Conservation (phyloP, 208 protist species). For the Crithidia sp. region DNA sequence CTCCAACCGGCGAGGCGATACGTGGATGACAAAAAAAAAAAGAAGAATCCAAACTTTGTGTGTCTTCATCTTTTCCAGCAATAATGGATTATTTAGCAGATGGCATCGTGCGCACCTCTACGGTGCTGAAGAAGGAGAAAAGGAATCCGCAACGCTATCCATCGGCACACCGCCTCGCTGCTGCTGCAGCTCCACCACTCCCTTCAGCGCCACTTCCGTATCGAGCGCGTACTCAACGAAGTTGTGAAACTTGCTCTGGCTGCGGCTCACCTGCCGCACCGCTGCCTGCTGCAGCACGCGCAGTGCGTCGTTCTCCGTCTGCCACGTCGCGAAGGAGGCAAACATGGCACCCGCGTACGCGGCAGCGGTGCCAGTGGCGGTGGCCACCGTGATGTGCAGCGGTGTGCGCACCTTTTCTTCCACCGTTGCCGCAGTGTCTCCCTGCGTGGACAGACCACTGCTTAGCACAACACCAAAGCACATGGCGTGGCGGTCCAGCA, state of each 20-base stretch:
- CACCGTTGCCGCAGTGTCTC: slow-evolving; percentile 7
- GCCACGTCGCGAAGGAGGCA: slow-evolving; percentile 51
- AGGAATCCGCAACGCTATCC: too few species aligned
- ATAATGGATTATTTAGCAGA: too few species aligned
- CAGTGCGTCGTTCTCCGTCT: slow-evolving; percentile 58
- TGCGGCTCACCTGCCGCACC: slow-evolving; percentile 47
- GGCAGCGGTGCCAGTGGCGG: slow-evolving; percentile 26
- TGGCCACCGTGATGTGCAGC: slow-evolving; percentile 77
- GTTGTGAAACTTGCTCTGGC: slow-evolving; percentile 86
- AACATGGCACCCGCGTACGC: slow-evolving; percentile 72
- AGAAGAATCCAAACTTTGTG: not conserved
- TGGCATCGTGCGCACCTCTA: too few species aligned
- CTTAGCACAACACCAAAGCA: slow-evolving; percentile 46
- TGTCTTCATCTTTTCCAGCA: too few species aligned
- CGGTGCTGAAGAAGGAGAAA: too few species aligned
- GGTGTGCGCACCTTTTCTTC: slow-evolving; percentile 17
- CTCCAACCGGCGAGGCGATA: too few species aligned
- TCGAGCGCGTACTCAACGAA: slow-evolving; percentile 51
- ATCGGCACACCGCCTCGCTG: not conserved
- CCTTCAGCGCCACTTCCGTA: slow-evolving; percentile 18
- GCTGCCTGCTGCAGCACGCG: slow-evolving; percentile 13
- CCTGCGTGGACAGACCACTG: slow-evolving; percentile 9
- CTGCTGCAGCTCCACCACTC: slow-evolving; percentile 24
- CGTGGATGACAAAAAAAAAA: not conserved
- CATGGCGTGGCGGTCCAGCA: slow-evolving; percentile 75